A percentile compares a stretch with the other conserved stretches of the same genome.
phyloP scores from a whole-genome alignment of 306 rosid genomes.

The Glycyrrhiza uralensis region DNA sequence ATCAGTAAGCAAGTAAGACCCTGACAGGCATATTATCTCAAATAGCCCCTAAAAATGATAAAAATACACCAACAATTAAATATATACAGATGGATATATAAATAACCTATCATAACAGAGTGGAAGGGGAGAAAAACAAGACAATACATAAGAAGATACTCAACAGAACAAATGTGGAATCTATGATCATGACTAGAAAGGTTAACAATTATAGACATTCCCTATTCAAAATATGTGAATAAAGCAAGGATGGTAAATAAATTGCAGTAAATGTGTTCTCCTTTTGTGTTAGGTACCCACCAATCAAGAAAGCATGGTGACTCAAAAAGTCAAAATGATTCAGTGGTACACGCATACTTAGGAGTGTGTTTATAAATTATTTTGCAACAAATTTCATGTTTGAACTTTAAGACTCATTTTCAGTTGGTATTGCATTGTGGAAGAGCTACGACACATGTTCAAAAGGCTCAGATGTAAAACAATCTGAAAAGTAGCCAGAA shows the following conservation, averaged over 20 bases:
- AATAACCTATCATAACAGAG: not conserved
- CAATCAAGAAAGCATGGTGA: not conserved
- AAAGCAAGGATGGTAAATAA: not conserved
- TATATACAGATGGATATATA: not conserved
- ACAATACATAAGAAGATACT: not conserved
- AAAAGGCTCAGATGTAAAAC: not conserved
- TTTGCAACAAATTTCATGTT: not conserved
- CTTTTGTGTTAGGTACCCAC: not conserved
- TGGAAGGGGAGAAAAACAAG: not conserved
- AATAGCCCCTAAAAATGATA: conserved; percentile 70
- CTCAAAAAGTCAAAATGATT: not conserved
- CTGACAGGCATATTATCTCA: conserved; percentile 80
- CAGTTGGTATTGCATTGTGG: not conserved
- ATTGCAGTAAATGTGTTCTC: not conserved
- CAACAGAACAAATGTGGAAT: not conserved
- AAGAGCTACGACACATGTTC: not conserved
- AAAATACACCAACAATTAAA: conserved; percentile 10
- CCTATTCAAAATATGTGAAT: not conserved
- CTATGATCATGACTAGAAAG: not conserved
- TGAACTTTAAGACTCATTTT: not conserved
- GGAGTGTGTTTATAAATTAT: not conserved
- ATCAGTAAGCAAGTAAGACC: conserved; percentile 71
- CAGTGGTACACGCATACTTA: not conserved
- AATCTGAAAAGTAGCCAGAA: not conserved
- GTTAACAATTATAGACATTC: not conserved